Percentiles rank a stretch among this genome's conserved stretches.
Conservation (phyloP, 306 rosid species). For the Prosopis cineraria region DNA sequence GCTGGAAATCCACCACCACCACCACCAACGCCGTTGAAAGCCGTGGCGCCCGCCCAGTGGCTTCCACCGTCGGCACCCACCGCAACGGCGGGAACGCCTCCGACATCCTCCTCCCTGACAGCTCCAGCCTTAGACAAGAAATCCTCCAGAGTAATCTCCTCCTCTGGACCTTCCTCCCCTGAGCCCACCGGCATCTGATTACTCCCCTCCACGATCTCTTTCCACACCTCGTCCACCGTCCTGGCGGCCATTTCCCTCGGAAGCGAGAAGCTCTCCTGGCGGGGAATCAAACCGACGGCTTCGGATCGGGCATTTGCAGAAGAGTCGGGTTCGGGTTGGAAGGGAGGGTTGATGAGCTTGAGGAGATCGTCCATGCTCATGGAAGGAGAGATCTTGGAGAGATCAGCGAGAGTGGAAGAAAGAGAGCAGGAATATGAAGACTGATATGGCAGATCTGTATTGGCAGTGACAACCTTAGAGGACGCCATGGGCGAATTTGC, state of each 20-base stretch:
- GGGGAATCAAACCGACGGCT: neutral
- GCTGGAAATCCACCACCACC: slow-evolving; percentile 33
- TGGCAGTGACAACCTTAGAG: slow-evolving; percentile 69
- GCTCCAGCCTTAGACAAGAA: neutral
- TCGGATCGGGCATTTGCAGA: neutral
- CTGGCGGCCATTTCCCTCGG: slow-evolving; percentile 1
- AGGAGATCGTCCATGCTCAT: slow-evolving; percentile 76
- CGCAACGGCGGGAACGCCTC: slow-evolving; percentile 11
- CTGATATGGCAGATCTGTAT: slow-evolving; percentile 81
- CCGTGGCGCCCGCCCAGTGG: neutral
- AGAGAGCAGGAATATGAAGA: slow-evolving; percentile 61
- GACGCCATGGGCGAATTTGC: slow-evolving; percentile 69
- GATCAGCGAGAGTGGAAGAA: slow-evolving; percentile 51
- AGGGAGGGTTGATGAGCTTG: slow-evolving; percentile 52
- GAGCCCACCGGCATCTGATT: slow-evolving; percentile 18
- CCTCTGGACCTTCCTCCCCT: slow-evolving; percentile 45
- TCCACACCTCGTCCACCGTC: slow-evolving; percentile 76
- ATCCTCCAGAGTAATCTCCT: neutral
- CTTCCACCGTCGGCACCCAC: slow-evolving; percentile 16
- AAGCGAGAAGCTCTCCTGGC: neutral
- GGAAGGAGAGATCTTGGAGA: slow-evolving; percentile 36
- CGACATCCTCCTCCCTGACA: neutral
- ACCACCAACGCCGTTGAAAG: neutral
- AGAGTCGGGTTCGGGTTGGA: neutral
- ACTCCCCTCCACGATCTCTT: slow-evolving; percentile 53